Percentiles rank a stretch among this genome's conserved stretches.
These are phyloP conservation scores for Fomitopsis schrenkii DNA, from an alignment of 1,284 basidiomycete genomes.

Conservation along the genomic window DNA sequence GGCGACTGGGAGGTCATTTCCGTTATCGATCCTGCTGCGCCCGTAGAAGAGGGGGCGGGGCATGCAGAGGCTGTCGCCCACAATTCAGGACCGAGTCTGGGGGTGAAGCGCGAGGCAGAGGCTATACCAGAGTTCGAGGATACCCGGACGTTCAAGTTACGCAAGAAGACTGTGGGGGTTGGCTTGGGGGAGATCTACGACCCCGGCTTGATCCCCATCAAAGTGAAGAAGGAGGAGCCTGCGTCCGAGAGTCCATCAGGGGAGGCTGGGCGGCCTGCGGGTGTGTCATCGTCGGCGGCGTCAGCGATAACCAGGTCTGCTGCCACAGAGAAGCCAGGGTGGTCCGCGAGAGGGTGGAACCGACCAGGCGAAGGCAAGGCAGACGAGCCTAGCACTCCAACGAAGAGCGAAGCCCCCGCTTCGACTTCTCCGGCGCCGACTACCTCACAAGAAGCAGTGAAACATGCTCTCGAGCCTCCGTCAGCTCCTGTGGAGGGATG, in stretches of 20 bases:
- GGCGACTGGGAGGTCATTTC: constrained; percentile 85
- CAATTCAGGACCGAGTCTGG: constrained; percentile 16
- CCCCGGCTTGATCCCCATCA: constrained; percentile 60
- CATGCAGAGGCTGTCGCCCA: background rate
- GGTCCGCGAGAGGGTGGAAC: constrained; percentile 37
- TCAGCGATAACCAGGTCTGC: background rate
- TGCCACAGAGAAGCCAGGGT: constrained; percentile 26
- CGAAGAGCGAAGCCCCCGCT: constrained; percentile 1
- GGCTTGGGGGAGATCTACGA: constrained; percentile 73
- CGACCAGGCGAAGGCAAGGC: constrained; percentile 23
- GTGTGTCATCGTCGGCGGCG: background rate
- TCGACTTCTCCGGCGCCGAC: background rate
- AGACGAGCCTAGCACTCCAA: background rate
- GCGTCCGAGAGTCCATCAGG: background rate
- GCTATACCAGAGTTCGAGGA: constrained; percentile 47
- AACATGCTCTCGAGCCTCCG: constrained; percentile 20
- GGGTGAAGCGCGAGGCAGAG: constrained; percentile 30
- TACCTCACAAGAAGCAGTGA: constrained; percentile 8
- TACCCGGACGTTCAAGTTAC: constrained; percentile 58
- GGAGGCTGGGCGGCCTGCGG: background rate
- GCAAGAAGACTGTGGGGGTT: constrained; percentile 48
- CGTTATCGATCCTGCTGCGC: constrained; percentile 24
- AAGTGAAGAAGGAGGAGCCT: constrained; percentile 49
- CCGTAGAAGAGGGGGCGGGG: constrained; percentile 14
- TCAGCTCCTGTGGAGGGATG: background rate